Evolutionary conservation across 2,329 filamentous ascomycete genomes (phyloP), one percentile per base, ranked within the genome.

Genomic region (Alternaria ventricosa): DNA sequence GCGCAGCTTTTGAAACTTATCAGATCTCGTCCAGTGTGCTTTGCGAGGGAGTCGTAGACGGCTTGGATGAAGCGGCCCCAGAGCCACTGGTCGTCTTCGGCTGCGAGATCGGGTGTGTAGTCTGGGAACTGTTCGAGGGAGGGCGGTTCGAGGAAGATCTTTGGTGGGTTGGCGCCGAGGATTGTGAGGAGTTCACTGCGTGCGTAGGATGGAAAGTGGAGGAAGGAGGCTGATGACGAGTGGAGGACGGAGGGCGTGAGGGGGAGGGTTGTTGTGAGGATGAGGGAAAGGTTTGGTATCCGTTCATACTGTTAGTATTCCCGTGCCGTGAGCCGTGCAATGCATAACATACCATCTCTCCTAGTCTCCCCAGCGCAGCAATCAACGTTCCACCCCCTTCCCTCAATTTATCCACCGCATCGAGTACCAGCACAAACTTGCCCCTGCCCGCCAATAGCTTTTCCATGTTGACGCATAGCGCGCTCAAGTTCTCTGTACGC

Each of bases 21-120:
- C 13, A 98, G 85, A 41, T 95, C 94, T 54, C 94, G 89, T 1
- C 91, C 91, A 4, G 93, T 93, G 50, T 93, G 89, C 67, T 91
- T 92, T 53, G 91, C 89, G 12, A 98, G 85, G 1, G 94, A 89
- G 76, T 99, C 96, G 85, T 96, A 96, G 13, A 97, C 89, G 5
- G 93, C 92, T 53, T 88, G 88, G 65, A 90, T 88, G 82, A 97
- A 98, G 47, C 93, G 89, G 13, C 88, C 84, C 91, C 92, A 96
- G 15, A 95, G 87, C 80, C 91, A 91, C 23, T 81, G 77, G 10
- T 90, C 90, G 83, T 89, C 81, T 84, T 89, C 73, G 77, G 82
- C 69, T 83, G 84, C 81, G 13, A 81, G 69, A 45, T 84, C 80
- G 41, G 79, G 75, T 8, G 82, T 82, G 67, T 85, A 84, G 59